phyloP scores from a whole-genome alignment of 495 filamentous ascomycete species.

The Penicillium fimorum region DNA sequence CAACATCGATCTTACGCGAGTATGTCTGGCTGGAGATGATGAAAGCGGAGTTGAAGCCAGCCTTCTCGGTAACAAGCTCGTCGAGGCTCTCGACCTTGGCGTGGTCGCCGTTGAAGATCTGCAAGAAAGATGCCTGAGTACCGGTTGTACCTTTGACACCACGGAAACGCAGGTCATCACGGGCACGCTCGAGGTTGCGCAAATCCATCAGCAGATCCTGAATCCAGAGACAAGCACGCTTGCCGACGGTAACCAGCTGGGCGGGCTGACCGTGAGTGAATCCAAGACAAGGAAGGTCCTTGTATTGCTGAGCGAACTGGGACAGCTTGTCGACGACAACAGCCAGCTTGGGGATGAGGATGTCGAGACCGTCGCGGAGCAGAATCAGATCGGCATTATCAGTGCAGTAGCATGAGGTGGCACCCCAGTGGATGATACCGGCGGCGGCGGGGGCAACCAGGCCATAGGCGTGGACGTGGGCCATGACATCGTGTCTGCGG shows the following conservation, averaged over 20 bases:
- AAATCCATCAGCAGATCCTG: conserved; percentile 89
- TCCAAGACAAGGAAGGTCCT: conserved; percentile 60
- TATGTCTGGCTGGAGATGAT: conserved; percentile 78
- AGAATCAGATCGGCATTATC: conserved; percentile 92
- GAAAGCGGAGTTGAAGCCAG: conserved; percentile 73
- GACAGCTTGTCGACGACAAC: conserved; percentile 79
- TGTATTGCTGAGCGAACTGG: conserved; percentile 73
- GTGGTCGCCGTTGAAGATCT: conserved; percentile 78
- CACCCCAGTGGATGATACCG: conserved; percentile 83
- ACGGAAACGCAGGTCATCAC: conserved; percentile 75
- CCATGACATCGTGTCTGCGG: conserved; percentile 69
- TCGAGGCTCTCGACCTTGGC: conserved; percentile 72
- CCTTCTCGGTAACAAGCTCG: conserved; percentile 77
- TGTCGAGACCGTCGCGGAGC: conserved; percentile 68
- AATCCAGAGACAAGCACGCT: conserved; percentile 72
- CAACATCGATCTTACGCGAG: conserved; percentile 80
- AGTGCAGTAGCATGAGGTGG: conserved; percentile 64
- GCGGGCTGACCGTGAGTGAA: conserved; percentile 87
- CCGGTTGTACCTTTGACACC: conserved; percentile 81
- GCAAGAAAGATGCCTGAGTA: conserved; percentile 76
- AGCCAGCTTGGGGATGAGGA: conserved; percentile 82
- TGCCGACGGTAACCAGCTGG: conserved; percentile 81
- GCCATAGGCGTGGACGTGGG: conserved; percentile 73
- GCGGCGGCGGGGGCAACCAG: conserved; percentile 75
- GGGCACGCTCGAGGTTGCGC: conserved; percentile 71